Conservation (phyloP, 164 flowering plant genomes). For the Vitis labrusca region DNA sequence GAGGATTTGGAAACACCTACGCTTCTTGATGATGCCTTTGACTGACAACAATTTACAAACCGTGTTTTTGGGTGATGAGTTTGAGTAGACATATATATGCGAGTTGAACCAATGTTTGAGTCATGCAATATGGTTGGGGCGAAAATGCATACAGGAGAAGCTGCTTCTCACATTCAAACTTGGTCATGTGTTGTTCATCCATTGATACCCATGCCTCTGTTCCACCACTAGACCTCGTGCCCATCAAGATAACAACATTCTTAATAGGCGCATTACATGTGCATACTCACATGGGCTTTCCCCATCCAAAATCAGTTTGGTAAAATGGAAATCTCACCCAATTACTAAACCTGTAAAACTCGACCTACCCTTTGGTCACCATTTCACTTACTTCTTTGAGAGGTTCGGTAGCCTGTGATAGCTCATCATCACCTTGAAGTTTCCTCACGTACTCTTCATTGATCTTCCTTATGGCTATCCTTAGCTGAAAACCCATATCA, state of each 20-base stretch:
- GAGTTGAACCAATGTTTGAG: too few species aligned
- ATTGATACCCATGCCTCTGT: constrained; percentile 39
- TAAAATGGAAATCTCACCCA: constrained; percentile 32
- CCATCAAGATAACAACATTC: constrained; percentile 25
- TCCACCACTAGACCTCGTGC: constrained; percentile 27
- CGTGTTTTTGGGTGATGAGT: too few species aligned
- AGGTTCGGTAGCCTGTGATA: neutral
- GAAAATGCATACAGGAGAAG: too few species aligned
- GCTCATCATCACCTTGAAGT: too few species aligned
- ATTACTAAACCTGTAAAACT: constrained; percentile 24
- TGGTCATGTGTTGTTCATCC: constrained; percentile 23
- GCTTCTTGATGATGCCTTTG: too few species aligned
- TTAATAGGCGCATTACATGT: neutral
- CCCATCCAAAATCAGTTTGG: constrained; percentile 46
- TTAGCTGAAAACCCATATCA: neutral
- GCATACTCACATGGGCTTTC: constrained; percentile 39
- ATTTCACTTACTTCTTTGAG: neutral
- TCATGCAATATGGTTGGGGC: constrained; percentile 12
- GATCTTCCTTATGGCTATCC: neutral
- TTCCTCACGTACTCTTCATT: too few species aligned
- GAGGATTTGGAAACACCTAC: too few species aligned
- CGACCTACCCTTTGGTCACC: constrained; percentile 6
- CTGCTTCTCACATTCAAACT: too few species aligned
- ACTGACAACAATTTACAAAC: too few species aligned
- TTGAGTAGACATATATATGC: too few species aligned